A percentile compares a stretch with the other conserved stretches of the same genome.
These are phyloP conservation scores for Mycosphaerella arachidis DNA, from an alignment of 2,329 filamentous ascomycete species.

Conservation along the genomic window DNA sequence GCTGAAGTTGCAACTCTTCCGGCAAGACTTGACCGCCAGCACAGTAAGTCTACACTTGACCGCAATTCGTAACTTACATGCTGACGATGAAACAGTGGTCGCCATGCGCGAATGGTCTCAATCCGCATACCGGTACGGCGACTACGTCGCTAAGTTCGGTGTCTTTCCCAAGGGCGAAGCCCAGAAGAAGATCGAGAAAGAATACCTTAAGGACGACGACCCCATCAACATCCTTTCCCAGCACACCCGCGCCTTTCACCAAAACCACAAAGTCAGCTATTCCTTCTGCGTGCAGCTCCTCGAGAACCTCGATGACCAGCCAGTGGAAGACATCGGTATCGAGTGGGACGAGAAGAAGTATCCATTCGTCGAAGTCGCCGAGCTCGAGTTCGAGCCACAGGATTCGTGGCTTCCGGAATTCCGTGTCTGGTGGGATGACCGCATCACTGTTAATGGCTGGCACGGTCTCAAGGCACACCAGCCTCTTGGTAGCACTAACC, in stretches of 20 bases:
- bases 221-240: conserved; percentile 33
- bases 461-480: conserved; percentile 38
- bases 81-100: conserved; percentile 25
- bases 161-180: conserved; percentile 30
- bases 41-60: conserved; percentile 22
- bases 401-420: conserved; percentile 40
- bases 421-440: conserved; percentile 39
- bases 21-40: conserved; percentile 28
- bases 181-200: conserved; percentile 28
- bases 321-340: conserved; percentile 34
- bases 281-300: conserved; percentile 33
- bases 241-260: conserved; percentile 30
- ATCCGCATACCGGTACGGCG: conserved; percentile 34
- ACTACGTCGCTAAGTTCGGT: conserved; percentile 33
- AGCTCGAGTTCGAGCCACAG: conserved; percentile 39
- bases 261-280: conserved; percentile 34
- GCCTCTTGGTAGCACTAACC: conserved; percentile 38
- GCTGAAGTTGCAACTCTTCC: conserved; percentile 30
- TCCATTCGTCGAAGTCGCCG: conserved; percentile 32
- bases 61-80: background rate
- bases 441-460: conserved; percentile 39
- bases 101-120: conserved; percentile 34
- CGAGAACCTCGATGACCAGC: conserved; percentile 33
- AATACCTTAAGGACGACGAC: conserved; percentile 25
- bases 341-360: conserved; percentile 33